phyloP scores from a whole-genome alignment of 345 rosid species.

The Aquilaria sinensis region DNA sequence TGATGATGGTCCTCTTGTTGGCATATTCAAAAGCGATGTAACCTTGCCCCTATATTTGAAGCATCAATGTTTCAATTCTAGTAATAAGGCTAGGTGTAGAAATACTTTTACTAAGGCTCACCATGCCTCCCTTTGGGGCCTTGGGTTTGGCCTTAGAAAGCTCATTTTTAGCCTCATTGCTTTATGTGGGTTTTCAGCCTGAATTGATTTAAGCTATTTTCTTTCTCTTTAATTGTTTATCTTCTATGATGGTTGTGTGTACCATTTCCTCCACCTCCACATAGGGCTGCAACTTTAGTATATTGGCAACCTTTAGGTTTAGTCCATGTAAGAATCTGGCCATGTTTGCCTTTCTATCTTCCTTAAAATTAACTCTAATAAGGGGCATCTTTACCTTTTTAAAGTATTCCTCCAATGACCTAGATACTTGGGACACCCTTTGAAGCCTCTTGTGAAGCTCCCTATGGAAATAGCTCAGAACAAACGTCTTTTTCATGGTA shows the following conservation, averaged over 20 bases:
- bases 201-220: not conserved
- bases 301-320: no score
- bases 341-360: conserved; percentile 2
- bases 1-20: no score
- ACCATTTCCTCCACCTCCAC: not conserved
- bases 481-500: not conserved
- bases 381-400: not conserved
- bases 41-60: not conserved
- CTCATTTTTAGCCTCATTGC: no score
- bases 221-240: not conserved
- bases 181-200: no score
- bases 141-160: no score
- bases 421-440: no score
- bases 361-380: not conserved
- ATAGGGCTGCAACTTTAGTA: no score
- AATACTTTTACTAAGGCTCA: no score
- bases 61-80: not conserved
- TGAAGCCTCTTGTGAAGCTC: not conserved
- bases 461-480: not conserved
- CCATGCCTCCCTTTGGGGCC: no score
- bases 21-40: not conserved
- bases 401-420: not conserved
- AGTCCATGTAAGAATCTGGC: not conserved
- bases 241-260: not conserved
- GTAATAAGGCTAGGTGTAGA: no score